phyloP scores from a whole-genome alignment of 2,329 filamentous ascomycete species.

The Penicillium sp. region DNA sequence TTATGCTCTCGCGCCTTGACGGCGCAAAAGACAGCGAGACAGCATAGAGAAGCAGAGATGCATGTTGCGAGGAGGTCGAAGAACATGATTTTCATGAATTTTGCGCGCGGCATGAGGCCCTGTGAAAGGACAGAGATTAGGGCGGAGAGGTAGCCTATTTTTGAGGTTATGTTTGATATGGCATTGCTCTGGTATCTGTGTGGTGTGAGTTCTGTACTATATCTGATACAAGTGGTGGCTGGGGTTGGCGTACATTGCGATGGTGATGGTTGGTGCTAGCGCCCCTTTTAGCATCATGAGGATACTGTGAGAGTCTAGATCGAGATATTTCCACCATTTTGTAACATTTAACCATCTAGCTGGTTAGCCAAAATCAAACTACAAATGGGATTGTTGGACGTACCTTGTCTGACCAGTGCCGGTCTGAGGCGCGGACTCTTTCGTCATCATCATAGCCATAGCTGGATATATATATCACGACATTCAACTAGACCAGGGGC shows the following conservation, averaged over 20 bases:
- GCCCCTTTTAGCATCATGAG: slow-evolving; percentile 55
- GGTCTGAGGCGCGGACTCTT: no score
- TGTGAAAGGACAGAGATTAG: slow-evolving; percentile 68
- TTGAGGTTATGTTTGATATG: slow-evolving; percentile 50
- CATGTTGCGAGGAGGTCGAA: slow-evolving; percentile 62
- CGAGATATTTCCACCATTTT: slow-evolving; percentile 30
- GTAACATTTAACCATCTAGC: slow-evolving; percentile 20
- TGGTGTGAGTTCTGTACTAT: slow-evolving; percentile 2
- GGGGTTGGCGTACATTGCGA: slow-evolving; percentile 60
- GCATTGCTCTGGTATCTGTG: slow-evolving; percentile 55
- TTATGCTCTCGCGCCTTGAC: slow-evolving; percentile 68
- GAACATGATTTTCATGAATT: slow-evolving; percentile 70
- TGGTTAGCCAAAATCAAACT: no score
- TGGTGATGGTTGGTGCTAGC: slow-evolving; percentile 58
- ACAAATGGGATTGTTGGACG: no score
- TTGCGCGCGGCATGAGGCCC: slow-evolving; percentile 69
- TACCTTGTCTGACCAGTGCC: no score
- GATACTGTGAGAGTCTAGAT: slow-evolving; percentile 29
- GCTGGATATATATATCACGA: no score
- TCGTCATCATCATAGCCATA: no score
- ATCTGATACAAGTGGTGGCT: no score
- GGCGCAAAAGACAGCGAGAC: slow-evolving; percentile 69
- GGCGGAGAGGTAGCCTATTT: slow-evolving; percentile 63
- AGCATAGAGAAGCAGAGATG: slow-evolving; percentile 61
- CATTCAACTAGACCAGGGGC: no score